Evolutionary conservation across 805 yeast genomes (phyloP), one percentile per base, ranked within the genome.

Genomic region (Cyberlindnera euphorbiiphila): DNA sequence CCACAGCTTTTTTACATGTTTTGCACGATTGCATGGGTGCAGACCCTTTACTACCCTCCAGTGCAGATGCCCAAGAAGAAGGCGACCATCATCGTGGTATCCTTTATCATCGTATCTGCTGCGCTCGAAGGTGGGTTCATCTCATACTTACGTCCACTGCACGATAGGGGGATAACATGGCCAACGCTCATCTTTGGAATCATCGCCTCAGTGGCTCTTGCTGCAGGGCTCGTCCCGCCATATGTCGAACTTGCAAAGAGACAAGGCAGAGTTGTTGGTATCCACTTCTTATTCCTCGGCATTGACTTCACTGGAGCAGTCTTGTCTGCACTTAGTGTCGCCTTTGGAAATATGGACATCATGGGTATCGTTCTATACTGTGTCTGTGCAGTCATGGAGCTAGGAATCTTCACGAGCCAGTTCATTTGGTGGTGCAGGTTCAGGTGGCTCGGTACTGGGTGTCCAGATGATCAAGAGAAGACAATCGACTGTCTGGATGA

Each of bases 301-400:
- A 66, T 89, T 62, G 98, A 91, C 57, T 72, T 85, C 8, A 43
- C 73, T 25, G 98, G 98, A 9, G 96, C 97, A 0, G 60, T 85
- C 25, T 75, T 87, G 41, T 85, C 94, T 3, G 72, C 85, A 66
- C 61, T 74, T 29, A 76, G 85, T 62, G 72, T 72, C 40, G 61
- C 68, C 3, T 66, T 77, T 25, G 88, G 78, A 6, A 65, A 68
- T 32, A 51, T 81, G 56, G 94, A 86, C 56, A 55, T 77, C 15
- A 71, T 86, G 74, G 88, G 95, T 26, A 70, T 81, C 44, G 65
- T 78, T 1, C 64, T 85, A 20, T 86, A 85, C 54, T 68, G 73
- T 12, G 64, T 85, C 10, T 85, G 85, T 30, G 69, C 83, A 14
- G 71, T 60, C 0, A 54, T 85, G 54, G 95, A 86, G 53, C 42